Base-by-base conservation (phyloP, 1,284 basidiomycete species). In the Dichomitus squalens region DNA sequence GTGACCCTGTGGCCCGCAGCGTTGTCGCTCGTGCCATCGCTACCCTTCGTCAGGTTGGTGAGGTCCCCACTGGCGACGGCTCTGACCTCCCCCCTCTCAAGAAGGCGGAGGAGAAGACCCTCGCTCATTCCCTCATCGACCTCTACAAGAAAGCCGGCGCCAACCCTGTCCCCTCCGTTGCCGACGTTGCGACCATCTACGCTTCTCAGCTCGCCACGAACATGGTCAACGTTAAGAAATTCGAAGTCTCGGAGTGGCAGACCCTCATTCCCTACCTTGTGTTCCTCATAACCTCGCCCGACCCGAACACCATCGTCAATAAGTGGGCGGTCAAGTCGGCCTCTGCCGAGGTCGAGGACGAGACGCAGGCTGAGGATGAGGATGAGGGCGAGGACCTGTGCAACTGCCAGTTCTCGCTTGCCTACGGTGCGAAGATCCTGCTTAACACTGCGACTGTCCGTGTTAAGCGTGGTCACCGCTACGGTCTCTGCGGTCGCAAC, bases 341-440 rank as follows among this genome's bases (percentile, higher is more conserved):
- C 57, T 84, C 88, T 64, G 89, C 92, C 64, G 90, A 85, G 63
- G 81, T 81, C 38, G 87, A 87, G 8, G 90, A 90, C 6, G 86
- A 82, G 20, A 82, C 86, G 43, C 87, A 80, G 57, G 80, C 79
- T 56, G 92, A 94, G 21, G 95, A 96, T 66, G 95, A 97, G 74
- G 96, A 97, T 76, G 95, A 96, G 78, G 95, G 95, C 66, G 96
- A 97, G 77, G 93, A 96, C 73, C 85, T 98, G 70, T 97, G 95
- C 84, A 96, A 98, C 84, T 96, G 92, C 85, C 94, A 95, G 76
- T 97, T 96, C 86, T 96, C 94, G 57, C 86, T 97, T 61, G 96
- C 96, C 60, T 98, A 98, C 75, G 96, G 95, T 90, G 95, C 95
- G 74, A 97, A 98, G 86, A 98, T 98, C 70, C 77, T 98, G 69